Conservation (phyloP, 352 stramenopile species). For the Globisporangium cylindrosporum region DNA sequence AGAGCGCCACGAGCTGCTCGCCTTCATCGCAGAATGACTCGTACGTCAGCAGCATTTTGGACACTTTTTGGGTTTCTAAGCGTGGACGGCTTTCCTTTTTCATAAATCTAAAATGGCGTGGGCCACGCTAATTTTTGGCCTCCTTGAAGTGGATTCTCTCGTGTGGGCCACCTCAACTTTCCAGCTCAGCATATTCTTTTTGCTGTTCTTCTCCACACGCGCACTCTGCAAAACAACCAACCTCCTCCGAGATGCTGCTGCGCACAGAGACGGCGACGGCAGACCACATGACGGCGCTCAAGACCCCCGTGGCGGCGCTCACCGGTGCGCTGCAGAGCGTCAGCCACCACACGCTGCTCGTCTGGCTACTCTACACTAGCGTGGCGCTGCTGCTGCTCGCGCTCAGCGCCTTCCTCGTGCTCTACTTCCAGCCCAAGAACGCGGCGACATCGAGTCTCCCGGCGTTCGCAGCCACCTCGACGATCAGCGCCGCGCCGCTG, state of each 20-base stretch:
- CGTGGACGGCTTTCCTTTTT: not conserved
- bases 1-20: slow-evolving; percentile 35
- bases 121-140: not conserved
- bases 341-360: slow-evolving; percentile 38
- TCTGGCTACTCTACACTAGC: slow-evolving; percentile 67
- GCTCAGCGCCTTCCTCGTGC: slow-evolving; percentile 47
- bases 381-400: slow-evolving; percentile 57
- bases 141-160: slow-evolving; percentile 13
- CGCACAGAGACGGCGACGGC: slow-evolving; percentile 8
- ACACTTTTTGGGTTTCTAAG: not conserved
- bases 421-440: slow-evolving; percentile 64
- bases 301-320: slow-evolving; percentile 9
- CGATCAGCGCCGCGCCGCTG: slow-evolving; percentile 55
- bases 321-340: slow-evolving; percentile 10
- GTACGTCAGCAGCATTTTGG: slow-evolving; percentile 41
- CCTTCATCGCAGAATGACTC: slow-evolving; percentile 48
- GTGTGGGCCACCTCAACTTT: not conserved
- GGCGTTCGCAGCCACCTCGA: slow-evolving; percentile 51
- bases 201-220: not conserved
- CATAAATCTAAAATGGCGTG: not conserved
- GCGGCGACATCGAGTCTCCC: slow-evolving; percentile 46
- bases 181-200: slow-evolving; percentile 1
- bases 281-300: slow-evolving; percentile 3
- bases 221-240: not conserved
- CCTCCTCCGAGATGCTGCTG: slow-evolving; percentile 14